Evolutionary conservation across 805 yeast genomes (phyloP).

Genomic region (Candida hungchunana): DNA sequence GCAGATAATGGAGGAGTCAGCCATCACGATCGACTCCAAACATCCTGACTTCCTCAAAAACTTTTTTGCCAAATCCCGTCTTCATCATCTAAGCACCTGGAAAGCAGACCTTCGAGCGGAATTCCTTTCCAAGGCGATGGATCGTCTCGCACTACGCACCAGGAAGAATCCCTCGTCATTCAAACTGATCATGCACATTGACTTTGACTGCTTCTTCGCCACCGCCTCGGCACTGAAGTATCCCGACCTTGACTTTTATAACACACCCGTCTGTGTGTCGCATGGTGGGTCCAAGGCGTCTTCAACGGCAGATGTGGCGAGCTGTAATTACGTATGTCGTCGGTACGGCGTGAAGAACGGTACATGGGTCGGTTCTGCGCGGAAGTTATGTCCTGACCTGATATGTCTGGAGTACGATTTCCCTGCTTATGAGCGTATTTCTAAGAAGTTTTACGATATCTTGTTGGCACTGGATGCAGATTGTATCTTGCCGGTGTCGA

Average conservation of each 20-base stretch:
- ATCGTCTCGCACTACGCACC: too few species aligned
- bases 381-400: conserved; percentile 58
- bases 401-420: conserved; percentile 69
- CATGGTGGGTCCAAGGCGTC: conserved; percentile 36
- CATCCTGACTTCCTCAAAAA: conserved; percentile 70
- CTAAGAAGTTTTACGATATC: conserved; percentile 60
- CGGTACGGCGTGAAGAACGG: conserved; percentile 78
- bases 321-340: conserved; percentile 88
- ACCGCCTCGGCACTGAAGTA: conserved; percentile 65
- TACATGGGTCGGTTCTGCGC: conserved; percentile 80
- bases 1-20: conserved; percentile 2
- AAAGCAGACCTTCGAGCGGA: conserved; percentile 66
- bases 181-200: conserved; percentile 65
- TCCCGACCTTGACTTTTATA: conserved; percentile 45
- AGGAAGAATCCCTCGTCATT: too few species aligned
- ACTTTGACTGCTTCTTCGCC: conserved; percentile 93
- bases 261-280: conserved; percentile 59
- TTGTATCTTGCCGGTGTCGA: conserved; percentile 65
- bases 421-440: conserved; percentile 60
- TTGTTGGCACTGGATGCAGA: conserved; percentile 41
- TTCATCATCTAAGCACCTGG: conserved; percentile 88
- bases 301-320: conserved; percentile 74
- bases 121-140: conserved; percentile 48
- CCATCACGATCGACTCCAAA: conserved; percentile 48
- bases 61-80: conserved; percentile 76